These are phyloP conservation scores for Hebeloma cylindrosporum DNA, from an alignment of 768 basidiomycete genomes.

Conservation along the genomic window DNA sequence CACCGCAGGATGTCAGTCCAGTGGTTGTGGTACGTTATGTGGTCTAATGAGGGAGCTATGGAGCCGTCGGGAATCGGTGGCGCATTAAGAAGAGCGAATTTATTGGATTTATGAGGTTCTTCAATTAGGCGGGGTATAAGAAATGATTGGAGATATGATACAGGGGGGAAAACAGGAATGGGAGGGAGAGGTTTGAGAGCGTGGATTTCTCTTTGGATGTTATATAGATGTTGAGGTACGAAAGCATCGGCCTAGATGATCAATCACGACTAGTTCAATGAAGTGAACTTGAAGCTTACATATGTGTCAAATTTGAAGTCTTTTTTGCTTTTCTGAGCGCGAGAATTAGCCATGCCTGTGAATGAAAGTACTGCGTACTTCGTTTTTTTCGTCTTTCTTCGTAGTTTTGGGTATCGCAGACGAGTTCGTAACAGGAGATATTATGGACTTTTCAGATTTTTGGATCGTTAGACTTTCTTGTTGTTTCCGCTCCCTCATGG, in stretches of 20 bases:
- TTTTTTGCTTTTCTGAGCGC: slow-evolving; percentile 18
- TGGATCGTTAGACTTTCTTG: slow-evolving; percentile 8
- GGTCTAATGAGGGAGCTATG: slow-evolving; percentile 25
- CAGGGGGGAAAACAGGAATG: slow-evolving; percentile 41
- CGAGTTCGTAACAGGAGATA: too few species aligned
- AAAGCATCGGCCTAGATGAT: slow-evolving; percentile 44
- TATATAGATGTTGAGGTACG: slow-evolving; percentile 48
- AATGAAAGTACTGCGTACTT: too few species aligned
- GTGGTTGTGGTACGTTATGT: slow-evolving; percentile 37
- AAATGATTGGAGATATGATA: slow-evolving; percentile 41
- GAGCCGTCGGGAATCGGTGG: slow-evolving; percentile 25
- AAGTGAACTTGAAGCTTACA: slow-evolving; percentile 25
- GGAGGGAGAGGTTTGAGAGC: slow-evolving; percentile 41
- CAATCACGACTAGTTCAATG: background rate
- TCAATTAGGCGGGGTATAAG: slow-evolving; percentile 38
- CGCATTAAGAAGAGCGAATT: slow-evolving; percentile 27
- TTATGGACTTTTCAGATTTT: slow-evolving; percentile 14
- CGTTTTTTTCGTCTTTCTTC: slow-evolving; percentile 11
- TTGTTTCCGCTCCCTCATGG: slow-evolving; percentile 27
- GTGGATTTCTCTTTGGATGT: slow-evolving; percentile 48
- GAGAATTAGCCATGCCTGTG: too few species aligned
- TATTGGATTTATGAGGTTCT: slow-evolving; percentile 18
- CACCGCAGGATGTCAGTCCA: slow-evolving; percentile 44
- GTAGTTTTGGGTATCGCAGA: slow-evolving; percentile 4
- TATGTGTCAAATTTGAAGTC: slow-evolving; percentile 44